Percentiles rank a stretch among this genome's conserved stretches.
Conservation (phyloP, 139 green algal species). For the Raphidocelis subcapitata region DNA sequence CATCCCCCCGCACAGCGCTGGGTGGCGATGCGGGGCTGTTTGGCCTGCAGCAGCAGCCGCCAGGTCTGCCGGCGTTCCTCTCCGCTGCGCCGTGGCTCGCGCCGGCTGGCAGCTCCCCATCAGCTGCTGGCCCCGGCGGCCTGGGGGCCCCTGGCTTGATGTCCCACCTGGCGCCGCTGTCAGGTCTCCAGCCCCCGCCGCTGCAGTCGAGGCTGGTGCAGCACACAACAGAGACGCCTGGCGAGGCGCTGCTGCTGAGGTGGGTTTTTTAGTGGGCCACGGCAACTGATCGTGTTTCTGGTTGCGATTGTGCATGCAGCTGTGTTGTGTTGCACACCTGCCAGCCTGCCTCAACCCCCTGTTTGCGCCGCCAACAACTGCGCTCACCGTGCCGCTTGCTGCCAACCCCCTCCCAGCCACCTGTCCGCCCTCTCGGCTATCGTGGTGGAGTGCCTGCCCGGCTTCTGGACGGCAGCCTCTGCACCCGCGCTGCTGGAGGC, state of each 20-base stretch:
- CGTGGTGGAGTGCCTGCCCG: constrained; percentile 20
- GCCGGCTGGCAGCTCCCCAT: no score
- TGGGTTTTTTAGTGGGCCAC: neutral
- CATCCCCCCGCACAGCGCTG: no score
- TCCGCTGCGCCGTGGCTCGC: no score
- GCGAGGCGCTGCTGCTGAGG: constrained; percentile 20
- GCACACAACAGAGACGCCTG: neutral
- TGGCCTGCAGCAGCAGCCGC: no score
- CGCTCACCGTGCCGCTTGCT: neutral
- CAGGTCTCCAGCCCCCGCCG: constrained; percentile 16
- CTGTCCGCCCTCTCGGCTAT: constrained; percentile 3
- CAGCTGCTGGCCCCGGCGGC: no score
- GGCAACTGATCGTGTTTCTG: neutral
- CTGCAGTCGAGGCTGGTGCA: constrained; percentile 11
- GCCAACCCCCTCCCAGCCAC: constrained; percentile 3
- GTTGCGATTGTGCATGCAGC: neutral
- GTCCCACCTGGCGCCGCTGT: constrained; percentile 12
- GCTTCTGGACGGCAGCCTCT: constrained; percentile 14
- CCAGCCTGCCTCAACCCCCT: neutral
- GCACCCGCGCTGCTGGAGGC: constrained; percentile 1
- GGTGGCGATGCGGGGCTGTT: no score
- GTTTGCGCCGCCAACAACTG: neutral
- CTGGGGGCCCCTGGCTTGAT: no score
- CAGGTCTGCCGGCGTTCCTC: no score
- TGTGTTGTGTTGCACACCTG: neutral